A percentile compares a stretch with the other conserved stretches of the same genome.
Evolutionary conservation across 495 filamentous ascomycete species (phyloP).

Genomic region (Aspergillus hancockii): DNA sequence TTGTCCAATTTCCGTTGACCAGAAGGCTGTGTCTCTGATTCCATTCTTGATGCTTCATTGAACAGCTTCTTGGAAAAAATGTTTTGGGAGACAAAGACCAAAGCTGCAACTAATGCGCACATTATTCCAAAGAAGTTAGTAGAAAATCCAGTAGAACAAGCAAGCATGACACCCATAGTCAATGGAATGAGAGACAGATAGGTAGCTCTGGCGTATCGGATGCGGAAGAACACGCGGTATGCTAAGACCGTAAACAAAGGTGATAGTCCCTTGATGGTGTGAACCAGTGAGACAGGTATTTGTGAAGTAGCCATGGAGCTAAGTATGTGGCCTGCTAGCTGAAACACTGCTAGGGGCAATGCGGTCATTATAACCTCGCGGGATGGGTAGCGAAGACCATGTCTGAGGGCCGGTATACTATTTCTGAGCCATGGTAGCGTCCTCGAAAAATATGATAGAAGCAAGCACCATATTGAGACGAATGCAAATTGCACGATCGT

Average conservation of each 20-base stretch:
- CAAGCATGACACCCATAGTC: conserved; percentile 90
- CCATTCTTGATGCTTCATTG: conserved; percentile 84
- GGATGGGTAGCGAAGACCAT: conserved; percentile 79
- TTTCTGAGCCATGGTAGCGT: conserved; percentile 66
- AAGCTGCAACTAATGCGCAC: conserved; percentile 79
- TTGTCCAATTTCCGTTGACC: conserved; percentile 84
- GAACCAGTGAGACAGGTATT: conserved; percentile 94
- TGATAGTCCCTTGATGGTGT: conserved; percentile 99
- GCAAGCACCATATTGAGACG: conserved; percentile 84
- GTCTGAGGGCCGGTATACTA: conserved; percentile 73
- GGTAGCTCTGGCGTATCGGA: conserved; percentile 83
- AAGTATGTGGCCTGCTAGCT: conserved; percentile 90
- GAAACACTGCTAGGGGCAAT: conserved; percentile 86
- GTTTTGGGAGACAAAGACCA: conserved; percentile 98
- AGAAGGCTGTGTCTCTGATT: conserved; percentile 61
- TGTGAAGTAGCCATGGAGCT: conserved; percentile 90
- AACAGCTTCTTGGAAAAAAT: conserved; percentile 99
- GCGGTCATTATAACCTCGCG: conserved; percentile 84
- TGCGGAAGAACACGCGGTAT: conserved; percentile 83
- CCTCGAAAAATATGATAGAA: conserved; percentile 70
- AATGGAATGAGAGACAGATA: conserved; percentile 92
- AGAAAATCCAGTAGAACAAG: conserved; percentile 85
- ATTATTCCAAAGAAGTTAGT: conserved; percentile 86
- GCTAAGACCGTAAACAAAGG: conserved; percentile 94
- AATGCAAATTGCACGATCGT: conserved; percentile 95